Evolutionary conservation across 257 asterid genomes (phyloP).

Genomic region (Dorcoceras hygrometricum): DNA sequence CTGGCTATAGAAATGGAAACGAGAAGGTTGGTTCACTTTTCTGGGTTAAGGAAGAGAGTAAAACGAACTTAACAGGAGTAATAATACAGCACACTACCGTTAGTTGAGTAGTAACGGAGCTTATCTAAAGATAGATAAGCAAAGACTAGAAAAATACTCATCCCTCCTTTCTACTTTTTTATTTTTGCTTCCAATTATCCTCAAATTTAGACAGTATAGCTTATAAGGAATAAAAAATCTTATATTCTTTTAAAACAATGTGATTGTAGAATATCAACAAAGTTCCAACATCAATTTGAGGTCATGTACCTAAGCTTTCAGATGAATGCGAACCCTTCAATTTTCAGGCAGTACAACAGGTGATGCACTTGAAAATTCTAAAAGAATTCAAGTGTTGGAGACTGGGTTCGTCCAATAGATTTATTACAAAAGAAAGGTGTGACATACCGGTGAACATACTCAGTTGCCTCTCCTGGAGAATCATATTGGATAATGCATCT

Average conservation of each 20-base stretch:
- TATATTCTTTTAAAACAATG: no score
- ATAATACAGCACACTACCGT: no score
- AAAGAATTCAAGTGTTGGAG: slow-evolving; percentile 2
- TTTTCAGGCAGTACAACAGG: not conserved
- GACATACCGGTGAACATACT: slow-evolving; percentile 92
- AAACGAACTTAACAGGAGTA: no score
- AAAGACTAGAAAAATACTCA: not conserved
- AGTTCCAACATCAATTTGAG: not conserved
- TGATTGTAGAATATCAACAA: not conserved
- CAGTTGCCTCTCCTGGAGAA: slow-evolving; percentile 98
- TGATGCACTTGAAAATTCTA: not conserved
- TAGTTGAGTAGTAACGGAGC: no score
- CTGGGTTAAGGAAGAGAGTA: no score
- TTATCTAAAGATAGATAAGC: not conserved
- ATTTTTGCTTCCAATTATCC: not conserved
- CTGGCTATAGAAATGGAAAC: no score
- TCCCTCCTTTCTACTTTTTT: not conserved
- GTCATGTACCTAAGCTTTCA: not conserved
- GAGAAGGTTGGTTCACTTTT: no score
- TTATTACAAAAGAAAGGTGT: slow-evolving; percentile 1
- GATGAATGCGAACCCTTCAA: not conserved
- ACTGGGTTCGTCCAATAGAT: not conserved
- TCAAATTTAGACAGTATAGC: not conserved
- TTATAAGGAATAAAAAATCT: not conserved
- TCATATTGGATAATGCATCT: slow-evolving; percentile 94